A percentile compares a stretch with the other conserved stretches of the same genome.
These are phyloP conservation scores for Erysimum cheiranthoides DNA, from an alignment of 345 rosid species.

Conservation along the genomic window DNA sequence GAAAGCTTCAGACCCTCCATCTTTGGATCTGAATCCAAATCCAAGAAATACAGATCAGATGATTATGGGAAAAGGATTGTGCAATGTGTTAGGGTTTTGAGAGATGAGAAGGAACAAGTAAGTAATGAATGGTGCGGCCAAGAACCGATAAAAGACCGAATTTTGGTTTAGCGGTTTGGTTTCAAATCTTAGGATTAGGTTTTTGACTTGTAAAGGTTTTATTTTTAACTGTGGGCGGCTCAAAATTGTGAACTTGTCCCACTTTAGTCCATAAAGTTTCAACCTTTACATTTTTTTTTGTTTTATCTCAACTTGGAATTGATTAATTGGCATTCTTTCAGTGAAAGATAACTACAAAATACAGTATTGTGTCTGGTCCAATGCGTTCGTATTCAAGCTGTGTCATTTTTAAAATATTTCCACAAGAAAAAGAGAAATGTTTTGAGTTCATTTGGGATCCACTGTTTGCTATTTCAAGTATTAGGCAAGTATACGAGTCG, in stretches of 20 bases:
- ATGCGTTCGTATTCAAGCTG: not conserved
- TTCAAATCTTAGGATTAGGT: constrained; percentile 5
- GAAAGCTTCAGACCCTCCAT: constrained; percentile 60
- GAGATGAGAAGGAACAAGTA: not conserved
- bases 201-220: not conserved
- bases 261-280: constrained; percentile 19
- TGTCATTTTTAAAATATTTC: not conserved
- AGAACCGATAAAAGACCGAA: not conserved
- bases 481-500: too few species aligned
- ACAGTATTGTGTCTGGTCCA: too few species aligned
- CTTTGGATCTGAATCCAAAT: constrained; percentile 20
- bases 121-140: constrained; percentile 6
- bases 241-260: not conserved
- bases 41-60: not conserved
- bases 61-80: not conserved
- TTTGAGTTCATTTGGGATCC: not conserved
- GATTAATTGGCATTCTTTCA: not conserved
- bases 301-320: not conserved
- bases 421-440: not conserved
- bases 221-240: constrained; percentile 15
- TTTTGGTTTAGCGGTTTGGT: not conserved
- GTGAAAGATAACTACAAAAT: too few species aligned
- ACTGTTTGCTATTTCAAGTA: not conserved
- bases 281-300: not conserved
- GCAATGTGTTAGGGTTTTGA: not conserved